Evolutionary conservation across 202 grass and related monocot species (phyloP), one percentile per base, ranked within the genome.

Genomic region (Hordeum pubiflorum): DNA sequence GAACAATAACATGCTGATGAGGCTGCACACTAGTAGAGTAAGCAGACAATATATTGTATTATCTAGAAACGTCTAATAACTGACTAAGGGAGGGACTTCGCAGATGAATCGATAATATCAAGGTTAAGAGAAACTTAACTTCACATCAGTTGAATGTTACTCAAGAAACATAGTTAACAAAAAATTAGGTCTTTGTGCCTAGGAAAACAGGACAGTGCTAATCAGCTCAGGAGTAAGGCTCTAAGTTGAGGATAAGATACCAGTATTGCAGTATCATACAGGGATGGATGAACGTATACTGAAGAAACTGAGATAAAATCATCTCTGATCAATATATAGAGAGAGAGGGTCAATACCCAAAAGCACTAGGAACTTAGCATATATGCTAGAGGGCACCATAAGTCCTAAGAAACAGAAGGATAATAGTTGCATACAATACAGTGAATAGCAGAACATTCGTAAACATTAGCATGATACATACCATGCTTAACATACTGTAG

Each of bases 401-500:
- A 43, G 34, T 39, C 81, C 23, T 69, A 75, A 85, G 37, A 31
- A 76, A 58, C 39, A 79, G 5, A 57, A 84, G 18, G 10, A 72
- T 31, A 63, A 65, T 56, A 74, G 39, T 61, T 18, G 59, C 27
- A 63, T 63, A 74, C 21, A 81, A 52, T 61, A 15, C 9, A 84
- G 39, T 37, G 62, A 68, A 54, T 69, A 86, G 43, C 33, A 18
- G 14, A 72, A 33, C 23, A 46, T 23, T 75, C 20, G 20, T 38
- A 62, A 64, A 68, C 1, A 21, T 37, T 43, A 36, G 23, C 46
- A 43, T 21, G 41, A 40, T 43, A 72, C 85, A 76, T 90, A 95
- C 96, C 74, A 57, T 76, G 80, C 64, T 76, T 77, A 77, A 78
- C 84, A 95, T 90, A 91, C 69, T 93, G 81, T 22, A 95, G 81